phyloP scores from a whole-genome alignment of 75 land plant genomes.

The Pseudotsuga menziesii region DNA sequence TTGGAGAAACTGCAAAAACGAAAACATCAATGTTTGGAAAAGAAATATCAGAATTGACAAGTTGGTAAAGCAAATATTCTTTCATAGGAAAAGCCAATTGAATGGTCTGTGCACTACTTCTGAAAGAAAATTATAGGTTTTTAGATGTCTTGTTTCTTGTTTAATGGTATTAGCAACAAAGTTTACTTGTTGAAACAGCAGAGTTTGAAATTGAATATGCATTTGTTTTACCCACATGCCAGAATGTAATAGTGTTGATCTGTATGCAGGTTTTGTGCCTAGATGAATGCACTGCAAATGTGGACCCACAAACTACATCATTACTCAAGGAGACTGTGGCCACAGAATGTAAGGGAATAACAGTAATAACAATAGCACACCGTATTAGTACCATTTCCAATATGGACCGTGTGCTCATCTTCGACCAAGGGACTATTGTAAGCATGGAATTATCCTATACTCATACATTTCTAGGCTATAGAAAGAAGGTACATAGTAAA shows the following conservation, averaged over 20 bases:
- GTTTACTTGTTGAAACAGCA: not conserved
- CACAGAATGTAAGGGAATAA: conserved; percentile 68
- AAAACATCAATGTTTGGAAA: not conserved
- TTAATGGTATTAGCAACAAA: not conserved
- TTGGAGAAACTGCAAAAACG: not conserved
- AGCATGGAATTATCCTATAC: not conserved
- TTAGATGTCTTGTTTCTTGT: not conserved
- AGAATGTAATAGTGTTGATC: not conserved
- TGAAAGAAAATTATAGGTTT: not conserved
- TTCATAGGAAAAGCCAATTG: not conserved
- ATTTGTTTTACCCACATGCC: not conserved
- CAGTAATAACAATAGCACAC: conserved; percentile 94
- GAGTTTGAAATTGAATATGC: not conserved
- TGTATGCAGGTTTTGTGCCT: conserved; percentile 74
- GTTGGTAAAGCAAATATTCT: not conserved
- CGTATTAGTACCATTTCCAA: conserved; percentile 71
- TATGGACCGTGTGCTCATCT: conserved; percentile 68
- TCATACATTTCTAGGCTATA: not conserved
- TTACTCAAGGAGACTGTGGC: conserved; percentile 63
- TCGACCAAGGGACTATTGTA: conserved; percentile 86
- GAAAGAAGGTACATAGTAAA: not conserved
- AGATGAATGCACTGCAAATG: conserved; percentile 97
- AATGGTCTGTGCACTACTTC: not conserved
- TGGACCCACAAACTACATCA: conserved; percentile 75
- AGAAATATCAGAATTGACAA: not conserved